phyloP scores from a whole-genome alignment of 495 filamentous ascomycete species.

The Penicillium verhagenii region DNA sequence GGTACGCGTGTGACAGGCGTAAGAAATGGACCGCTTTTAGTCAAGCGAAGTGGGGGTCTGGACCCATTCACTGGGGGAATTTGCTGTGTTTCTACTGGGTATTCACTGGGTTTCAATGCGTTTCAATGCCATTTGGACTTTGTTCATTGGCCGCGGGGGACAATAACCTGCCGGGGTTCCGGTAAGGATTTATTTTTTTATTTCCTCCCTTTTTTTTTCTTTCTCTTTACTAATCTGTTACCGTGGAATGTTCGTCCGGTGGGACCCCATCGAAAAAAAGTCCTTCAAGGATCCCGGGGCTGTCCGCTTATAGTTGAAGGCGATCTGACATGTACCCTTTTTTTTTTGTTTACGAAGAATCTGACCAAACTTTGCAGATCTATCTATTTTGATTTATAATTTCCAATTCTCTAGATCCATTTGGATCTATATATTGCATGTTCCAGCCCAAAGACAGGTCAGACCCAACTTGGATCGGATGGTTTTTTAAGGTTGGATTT shows the following conservation, averaged over 20 bases:
- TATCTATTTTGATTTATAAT: background rate
- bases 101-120: background rate
- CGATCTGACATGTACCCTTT: background rate
- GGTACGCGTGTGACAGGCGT: constrained; percentile 28
- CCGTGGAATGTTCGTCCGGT: constrained; percentile 31
- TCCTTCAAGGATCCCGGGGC: constrained; percentile 1
- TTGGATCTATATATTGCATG: too few relatives aligned
- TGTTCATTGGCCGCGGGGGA: constrained; percentile 8
- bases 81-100: too few relatives aligned
- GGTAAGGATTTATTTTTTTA: background rate
- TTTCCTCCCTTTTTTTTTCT: background rate
- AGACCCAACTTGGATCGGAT: background rate
- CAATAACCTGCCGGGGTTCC: constrained; percentile 6
- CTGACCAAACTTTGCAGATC: background rate
- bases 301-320: background rate
- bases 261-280: constrained; percentile 20
- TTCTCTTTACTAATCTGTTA: background rate
- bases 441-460: background rate
- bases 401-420: background rate
- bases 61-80: background rate
- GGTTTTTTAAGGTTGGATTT: constrained; percentile 30
- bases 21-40: constrained; percentile 3
- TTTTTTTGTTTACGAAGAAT: too few relatives aligned
- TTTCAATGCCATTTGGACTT: background rate
- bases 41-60: background rate